Conservation (phyloP, 2,329 filamentous ascomycete genomes). For the Zalaria sp. region DNA sequence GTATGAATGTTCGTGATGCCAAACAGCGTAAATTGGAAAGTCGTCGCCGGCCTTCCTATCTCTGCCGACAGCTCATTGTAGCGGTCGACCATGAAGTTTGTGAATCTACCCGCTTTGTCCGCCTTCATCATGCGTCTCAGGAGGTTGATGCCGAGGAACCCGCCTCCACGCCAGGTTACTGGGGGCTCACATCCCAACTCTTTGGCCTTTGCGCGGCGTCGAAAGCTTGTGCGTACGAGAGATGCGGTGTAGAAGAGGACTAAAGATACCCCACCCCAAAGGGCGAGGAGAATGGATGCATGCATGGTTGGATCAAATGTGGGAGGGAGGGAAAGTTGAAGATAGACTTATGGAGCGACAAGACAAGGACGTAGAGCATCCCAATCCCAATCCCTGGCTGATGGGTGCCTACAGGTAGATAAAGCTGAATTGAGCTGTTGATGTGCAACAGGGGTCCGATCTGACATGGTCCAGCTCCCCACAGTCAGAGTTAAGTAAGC, state of each 20-base stretch:
- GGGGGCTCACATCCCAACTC: constrained; percentile 5
- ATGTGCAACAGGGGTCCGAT: too few species aligned
- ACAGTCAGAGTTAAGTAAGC: too few species aligned
- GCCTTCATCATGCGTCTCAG: constrained; percentile 12
- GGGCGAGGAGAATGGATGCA: neutral
- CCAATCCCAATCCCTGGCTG: too few species aligned
- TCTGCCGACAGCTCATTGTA: constrained; percentile 10
- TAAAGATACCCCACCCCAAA: neutral
- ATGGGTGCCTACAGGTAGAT: too few species aligned
- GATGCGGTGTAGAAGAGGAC: neutral
- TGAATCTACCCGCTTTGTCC: constrained; percentile 14
- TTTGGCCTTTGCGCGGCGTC: neutral
- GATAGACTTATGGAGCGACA: too few species aligned
- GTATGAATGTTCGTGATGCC: constrained; percentile 15
- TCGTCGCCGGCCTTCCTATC: constrained; percentile 12
- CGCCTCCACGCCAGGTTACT: constrained; percentile 12
- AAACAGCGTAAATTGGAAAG: constrained; percentile 12
- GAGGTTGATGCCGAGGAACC: constrained; percentile 15
- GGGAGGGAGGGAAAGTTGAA: too few species aligned
- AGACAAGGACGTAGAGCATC: too few species aligned
- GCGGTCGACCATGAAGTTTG: constrained; percentile 14
- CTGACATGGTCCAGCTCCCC: too few species aligned
- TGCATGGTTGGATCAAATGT: neutral
- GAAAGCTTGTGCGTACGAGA: neutral
- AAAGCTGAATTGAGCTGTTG: too few species aligned